Conservation (phyloP, 129 eudicot species). For the sunflower (Helianthus annuus) region DNA sequence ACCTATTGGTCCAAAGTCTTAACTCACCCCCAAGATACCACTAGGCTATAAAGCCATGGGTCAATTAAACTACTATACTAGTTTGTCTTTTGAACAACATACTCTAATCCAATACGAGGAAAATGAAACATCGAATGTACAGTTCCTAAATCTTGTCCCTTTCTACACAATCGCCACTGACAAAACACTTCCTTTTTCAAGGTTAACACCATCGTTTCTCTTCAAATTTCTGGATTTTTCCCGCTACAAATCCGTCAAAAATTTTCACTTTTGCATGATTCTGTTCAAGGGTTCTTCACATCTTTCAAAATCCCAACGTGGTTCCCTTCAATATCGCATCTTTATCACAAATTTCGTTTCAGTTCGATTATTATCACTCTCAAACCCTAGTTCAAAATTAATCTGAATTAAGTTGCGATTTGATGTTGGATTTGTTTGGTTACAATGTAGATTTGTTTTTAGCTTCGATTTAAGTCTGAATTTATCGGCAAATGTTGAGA, state of each 20-base stretch:
- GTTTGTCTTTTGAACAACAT: background rate
- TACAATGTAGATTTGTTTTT: background rate
- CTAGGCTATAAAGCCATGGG: too few relatives aligned
- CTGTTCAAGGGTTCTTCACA: background rate
- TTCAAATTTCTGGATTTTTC: background rate
- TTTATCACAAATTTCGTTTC: background rate
- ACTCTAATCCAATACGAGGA: background rate
- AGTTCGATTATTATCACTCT: background rate
- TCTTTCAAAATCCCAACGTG: background rate
- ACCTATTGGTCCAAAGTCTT: too few relatives aligned
- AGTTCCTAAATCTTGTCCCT: background rate
- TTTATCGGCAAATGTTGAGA: background rate
- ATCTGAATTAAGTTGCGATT: background rate
- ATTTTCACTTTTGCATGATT: background rate
- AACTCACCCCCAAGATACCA: too few relatives aligned
- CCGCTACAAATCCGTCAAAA: background rate
- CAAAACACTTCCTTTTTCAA: background rate
- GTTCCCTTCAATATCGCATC: background rate
- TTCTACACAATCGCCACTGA: conserved; percentile 24
- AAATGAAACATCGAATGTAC: conserved; percentile 18
- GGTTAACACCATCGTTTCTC: background rate
- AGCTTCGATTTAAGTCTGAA: background rate
- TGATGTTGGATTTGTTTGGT: conserved; percentile 9
- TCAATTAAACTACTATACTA: too few relatives aligned
- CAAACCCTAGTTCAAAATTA: conserved; percentile 13